Percentiles rank a stretch among this genome's conserved stretches.
These are phyloP conservation scores for Jamesozyma lodderae DNA, from an alignment of 805 yeast species.

Conservation along the genomic window DNA sequence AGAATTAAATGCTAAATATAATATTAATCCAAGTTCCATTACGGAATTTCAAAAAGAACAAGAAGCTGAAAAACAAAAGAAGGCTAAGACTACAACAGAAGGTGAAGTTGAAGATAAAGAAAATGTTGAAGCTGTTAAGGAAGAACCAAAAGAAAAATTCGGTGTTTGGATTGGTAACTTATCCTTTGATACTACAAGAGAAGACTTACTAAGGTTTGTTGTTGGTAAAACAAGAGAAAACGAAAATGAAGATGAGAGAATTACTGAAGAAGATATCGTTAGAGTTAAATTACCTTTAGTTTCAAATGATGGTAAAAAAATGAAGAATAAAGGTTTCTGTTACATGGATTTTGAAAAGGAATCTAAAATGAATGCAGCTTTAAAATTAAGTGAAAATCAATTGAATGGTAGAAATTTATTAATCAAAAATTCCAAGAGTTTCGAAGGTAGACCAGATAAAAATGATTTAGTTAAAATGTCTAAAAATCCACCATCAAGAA, in stretches of 20 bases:
- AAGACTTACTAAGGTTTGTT: constrained; percentile 60
- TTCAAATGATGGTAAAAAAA: constrained; percentile 47
- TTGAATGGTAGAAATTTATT: constrained; percentile 80
- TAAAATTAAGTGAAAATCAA: constrained; percentile 58
- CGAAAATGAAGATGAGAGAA: constrained; percentile 30
- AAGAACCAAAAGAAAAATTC: constrained; percentile 42
- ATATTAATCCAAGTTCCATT: constrained; percentile 31
- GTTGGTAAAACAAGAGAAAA: constrained; percentile 44
- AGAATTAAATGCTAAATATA: constrained; percentile 38
- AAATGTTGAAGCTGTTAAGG: constrained; percentile 22
- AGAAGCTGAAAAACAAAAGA: constrained; percentile 13
- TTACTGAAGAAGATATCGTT: constrained; percentile 50
- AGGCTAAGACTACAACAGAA: constrained; percentile 19
- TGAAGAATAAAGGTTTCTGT: constrained; percentile 68
- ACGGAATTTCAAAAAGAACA: constrained; percentile 34
- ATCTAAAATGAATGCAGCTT: constrained; percentile 51
- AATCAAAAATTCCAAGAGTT: constrained; percentile 72
- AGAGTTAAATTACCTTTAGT: constrained; percentile 75
- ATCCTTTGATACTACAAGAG: constrained; percentile 72
- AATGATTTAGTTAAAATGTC: constrained; percentile 40
- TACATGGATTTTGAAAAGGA: constrained; percentile 69
- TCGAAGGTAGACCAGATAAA: constrained; percentile 77
- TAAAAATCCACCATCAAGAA: constrained; percentile 81
- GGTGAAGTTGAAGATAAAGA: constrained; percentile 30
- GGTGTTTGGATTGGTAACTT: constrained; percentile 96